phyloP scores from a whole-genome alignment of 2,329 filamentous ascomycete genomes.

The Westerdykella ornata region DNA sequence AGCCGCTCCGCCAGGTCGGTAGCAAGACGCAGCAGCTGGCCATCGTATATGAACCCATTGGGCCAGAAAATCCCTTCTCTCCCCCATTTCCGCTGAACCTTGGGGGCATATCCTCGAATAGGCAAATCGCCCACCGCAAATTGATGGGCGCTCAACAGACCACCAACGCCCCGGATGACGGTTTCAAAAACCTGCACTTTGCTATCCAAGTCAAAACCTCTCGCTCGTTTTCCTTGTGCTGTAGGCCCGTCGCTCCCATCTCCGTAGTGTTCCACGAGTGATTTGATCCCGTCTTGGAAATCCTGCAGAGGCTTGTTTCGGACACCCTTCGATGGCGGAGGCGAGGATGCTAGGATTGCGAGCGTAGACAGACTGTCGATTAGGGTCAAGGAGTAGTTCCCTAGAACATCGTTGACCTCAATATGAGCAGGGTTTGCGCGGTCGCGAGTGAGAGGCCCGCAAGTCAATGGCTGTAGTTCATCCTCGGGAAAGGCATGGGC shows the following conservation, averaged over 20 bases:
- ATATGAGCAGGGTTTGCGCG: constrained; percentile 69
- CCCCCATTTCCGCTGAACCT: constrained; percentile 28
- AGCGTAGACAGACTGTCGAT: constrained; percentile 94
- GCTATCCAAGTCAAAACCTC: constrained; percentile 90
- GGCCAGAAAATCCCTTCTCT: constrained; percentile 58
- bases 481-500: constrained; percentile 90
- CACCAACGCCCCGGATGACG: constrained; percentile 86
- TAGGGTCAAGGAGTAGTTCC: constrained; percentile 92
- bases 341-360: constrained; percentile 78
- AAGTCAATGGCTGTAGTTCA: constrained; percentile 82
- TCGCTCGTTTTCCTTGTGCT: constrained; percentile 64
- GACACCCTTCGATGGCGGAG: constrained; percentile 46
- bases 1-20: constrained; percentile 76
- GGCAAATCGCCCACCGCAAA: constrained; percentile 89
- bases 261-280: constrained; percentile 76
- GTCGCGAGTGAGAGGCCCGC: constrained; percentile 77
- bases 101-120: constrained; percentile 67
- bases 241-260: constrained; percentile 66
- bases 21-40: constrained; percentile 83
- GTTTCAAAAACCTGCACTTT: constrained; percentile 99
- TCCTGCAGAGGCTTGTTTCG: constrained; percentile 47
- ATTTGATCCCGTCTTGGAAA: constrained; percentile 73
- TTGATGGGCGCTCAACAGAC: constrained; percentile 83
- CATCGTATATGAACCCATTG: constrained; percentile 75
- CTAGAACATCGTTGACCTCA: constrained; percentile 88